phyloP scores from a whole-genome alignment of 2,329 filamentous ascomycete species.

The Didymella exigua region DNA sequence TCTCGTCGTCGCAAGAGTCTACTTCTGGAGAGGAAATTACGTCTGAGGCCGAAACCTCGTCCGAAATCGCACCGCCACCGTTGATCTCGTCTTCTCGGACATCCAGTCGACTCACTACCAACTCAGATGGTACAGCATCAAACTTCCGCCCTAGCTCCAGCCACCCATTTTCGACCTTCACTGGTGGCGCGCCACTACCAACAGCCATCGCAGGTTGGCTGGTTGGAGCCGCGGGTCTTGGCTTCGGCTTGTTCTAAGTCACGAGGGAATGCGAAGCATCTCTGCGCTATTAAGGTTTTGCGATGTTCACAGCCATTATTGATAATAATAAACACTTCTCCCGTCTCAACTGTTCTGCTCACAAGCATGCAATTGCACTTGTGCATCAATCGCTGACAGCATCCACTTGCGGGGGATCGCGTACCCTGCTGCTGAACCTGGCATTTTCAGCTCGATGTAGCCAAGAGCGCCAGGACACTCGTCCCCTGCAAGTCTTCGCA shows the following conservation, averaged over 20 bases:
- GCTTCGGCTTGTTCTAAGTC: conserved; percentile 27
- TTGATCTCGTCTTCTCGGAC: conserved; percentile 5
- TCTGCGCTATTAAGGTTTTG: conserved; percentile 1
- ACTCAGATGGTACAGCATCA: conserved; percentile 10
- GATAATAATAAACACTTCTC: conserved; percentile 2
- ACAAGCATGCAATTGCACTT: background rate
- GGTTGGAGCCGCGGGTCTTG: conserved; percentile 29
- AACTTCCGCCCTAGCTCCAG: conserved; percentile 8
- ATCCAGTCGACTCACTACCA: conserved; percentile 9
- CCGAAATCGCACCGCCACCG: background rate
- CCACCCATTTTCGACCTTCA: conserved; percentile 2
- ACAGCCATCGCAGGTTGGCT: conserved; percentile 26
- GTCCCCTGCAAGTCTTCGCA: background rate
- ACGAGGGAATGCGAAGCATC: background rate
- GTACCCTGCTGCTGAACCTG: background rate
- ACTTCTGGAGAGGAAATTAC: conserved; percentile 1
- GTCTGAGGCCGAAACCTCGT: background rate
- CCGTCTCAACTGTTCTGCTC: background rate
- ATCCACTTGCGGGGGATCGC: background rate
- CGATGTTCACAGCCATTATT: background rate
- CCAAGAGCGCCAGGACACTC: background rate
- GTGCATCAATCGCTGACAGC: background rate
- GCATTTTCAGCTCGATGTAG: background rate
- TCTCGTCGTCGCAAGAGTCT: background rate
- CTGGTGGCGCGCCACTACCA: conserved; percentile 22